Base-by-base conservation (phyloP, 495 filamentous ascomycete genomes). In the Neurospora pannonica region DNA sequence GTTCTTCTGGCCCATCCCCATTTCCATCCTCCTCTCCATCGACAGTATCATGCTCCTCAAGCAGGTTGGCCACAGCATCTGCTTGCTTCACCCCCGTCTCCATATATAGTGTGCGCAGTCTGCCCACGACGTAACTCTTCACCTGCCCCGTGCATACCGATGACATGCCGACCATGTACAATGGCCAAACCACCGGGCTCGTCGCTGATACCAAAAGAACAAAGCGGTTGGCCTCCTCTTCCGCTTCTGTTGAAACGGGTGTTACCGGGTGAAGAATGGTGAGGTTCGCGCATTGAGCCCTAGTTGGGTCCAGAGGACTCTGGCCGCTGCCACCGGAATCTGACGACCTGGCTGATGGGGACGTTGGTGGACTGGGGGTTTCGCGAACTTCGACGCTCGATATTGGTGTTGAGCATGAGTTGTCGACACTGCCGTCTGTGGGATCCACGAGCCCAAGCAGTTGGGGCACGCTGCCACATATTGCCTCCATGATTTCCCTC, bases 381-480 rank as follows among this genome's bases (percentile, higher is more conserved):
- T 76, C 73, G 67, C 38, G 72, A 15, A 82, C 80, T 54, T 82
- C 79, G 70, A 83, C 80, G 40, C 78, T 82, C 9, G 79, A 74
- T 70, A 81, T 81, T 6, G 80, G 76, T 7, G 81, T 67, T 34
- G 54, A 9, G 28, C 28, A 67, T 67, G 77, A 40, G 28, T 34
- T 70, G 69, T 76, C 77, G 43, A 78, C 75, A 76, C 36, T 76
- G 71, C 75, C 76, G 73, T 77, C 77, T 54, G 67, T 60, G 13
- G 79, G 71, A 73, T 80, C 79, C 43, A 84, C 74, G 31, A 83
- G 76, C 31, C 83, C 84, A 21, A 82, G 79, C 62, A 84, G 77
- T 70, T 86, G 85, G 7, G 88, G 86, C 1, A 88, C 80, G 70
- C 81, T 87, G 43, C 83, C 84, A 37, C 84, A 74, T 31, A 88